Percentiles rank a stretch among this genome's conserved stretches.
These are phyloP conservation scores for Oidium heveae DNA, from an alignment of 2,329 filamentous ascomycete species.

Conservation along the genomic window DNA sequence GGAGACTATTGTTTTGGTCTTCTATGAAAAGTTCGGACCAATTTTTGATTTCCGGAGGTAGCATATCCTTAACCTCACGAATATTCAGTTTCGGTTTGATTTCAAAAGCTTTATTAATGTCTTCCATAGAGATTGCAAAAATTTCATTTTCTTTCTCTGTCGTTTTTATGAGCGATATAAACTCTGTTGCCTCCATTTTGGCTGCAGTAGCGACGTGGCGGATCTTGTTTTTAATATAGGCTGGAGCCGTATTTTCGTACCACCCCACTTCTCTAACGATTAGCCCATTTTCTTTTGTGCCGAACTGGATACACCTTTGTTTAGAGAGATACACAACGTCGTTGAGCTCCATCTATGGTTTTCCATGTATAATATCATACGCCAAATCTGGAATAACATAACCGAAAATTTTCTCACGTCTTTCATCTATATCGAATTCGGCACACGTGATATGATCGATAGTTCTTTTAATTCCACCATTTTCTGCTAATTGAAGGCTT, in stretches of 20 bases:
- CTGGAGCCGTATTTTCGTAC: not conserved
- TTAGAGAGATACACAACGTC: not conserved
- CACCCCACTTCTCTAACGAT: not conserved
- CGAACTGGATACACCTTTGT: not conserved
- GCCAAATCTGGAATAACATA: not conserved
- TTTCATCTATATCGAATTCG: not conserved
- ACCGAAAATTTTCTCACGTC: not conserved
- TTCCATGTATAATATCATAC: not conserved
- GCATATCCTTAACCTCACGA: too few relatives aligned
- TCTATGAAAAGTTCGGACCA: too few relatives aligned
- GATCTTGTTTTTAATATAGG: not conserved
- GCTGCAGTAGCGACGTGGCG: too few relatives aligned
- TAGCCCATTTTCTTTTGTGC: not conserved
- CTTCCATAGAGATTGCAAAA: not conserved
- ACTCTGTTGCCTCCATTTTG: not conserved
- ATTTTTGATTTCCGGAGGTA: too few relatives aligned
- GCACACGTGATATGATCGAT: not conserved
- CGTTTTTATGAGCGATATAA: not conserved
- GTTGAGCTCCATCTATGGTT: not conserved
- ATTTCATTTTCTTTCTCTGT: not conserved
- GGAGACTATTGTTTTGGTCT: too few relatives aligned
- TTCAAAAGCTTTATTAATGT: not conserved
- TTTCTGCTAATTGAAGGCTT: not conserved
- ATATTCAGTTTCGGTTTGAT: not conserved
- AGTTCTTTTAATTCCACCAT: not conserved